Conservation (phyloP, 805 yeast genomes). For the Candida alai region DNA sequence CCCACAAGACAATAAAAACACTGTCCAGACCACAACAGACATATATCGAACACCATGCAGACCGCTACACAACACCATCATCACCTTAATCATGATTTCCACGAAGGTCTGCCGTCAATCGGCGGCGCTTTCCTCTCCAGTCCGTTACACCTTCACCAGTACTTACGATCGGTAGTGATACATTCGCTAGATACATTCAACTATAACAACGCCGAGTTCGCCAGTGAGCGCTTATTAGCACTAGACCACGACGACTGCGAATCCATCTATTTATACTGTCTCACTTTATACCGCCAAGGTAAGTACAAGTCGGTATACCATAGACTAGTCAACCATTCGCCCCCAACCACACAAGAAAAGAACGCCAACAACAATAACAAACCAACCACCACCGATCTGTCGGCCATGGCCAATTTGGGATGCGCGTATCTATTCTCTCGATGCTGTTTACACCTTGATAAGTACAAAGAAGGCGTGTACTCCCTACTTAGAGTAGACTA, state of each 20-base stretch:
- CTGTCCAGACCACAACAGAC: too few species aligned
- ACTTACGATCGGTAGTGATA: constrained; percentile 57
- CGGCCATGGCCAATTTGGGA: constrained; percentile 57
- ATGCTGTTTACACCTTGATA: constrained; percentile 54
- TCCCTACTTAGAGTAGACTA: constrained; percentile 31
- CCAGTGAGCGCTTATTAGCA: constrained; percentile 77
- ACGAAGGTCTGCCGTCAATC: too few species aligned
- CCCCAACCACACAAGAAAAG: too few species aligned
- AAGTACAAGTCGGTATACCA: constrained; percentile 63
- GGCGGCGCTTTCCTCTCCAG: too few species aligned
- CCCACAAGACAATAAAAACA: too few species aligned
- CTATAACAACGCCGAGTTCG: constrained; percentile 74
- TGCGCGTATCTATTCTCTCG: constrained; percentile 74
- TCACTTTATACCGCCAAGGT: constrained; percentile 56
- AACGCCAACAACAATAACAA: constrained; percentile 2
- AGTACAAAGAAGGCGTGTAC: constrained; percentile 58
- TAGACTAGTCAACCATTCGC: constrained; percentile 18
- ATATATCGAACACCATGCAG: too few species aligned
- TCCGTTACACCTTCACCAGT: constrained; percentile 28
- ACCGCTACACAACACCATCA: too few species aligned
- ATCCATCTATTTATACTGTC: constrained; percentile 65
- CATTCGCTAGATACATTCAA: constrained; percentile 71
- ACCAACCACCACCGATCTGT: too few species aligned
- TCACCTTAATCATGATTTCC: too few species aligned
- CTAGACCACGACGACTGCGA: constrained; percentile 52